Evolutionary conservation across 805 yeast species (phyloP).

Genomic region (Sugiyamaella lignohabitans): DNA sequence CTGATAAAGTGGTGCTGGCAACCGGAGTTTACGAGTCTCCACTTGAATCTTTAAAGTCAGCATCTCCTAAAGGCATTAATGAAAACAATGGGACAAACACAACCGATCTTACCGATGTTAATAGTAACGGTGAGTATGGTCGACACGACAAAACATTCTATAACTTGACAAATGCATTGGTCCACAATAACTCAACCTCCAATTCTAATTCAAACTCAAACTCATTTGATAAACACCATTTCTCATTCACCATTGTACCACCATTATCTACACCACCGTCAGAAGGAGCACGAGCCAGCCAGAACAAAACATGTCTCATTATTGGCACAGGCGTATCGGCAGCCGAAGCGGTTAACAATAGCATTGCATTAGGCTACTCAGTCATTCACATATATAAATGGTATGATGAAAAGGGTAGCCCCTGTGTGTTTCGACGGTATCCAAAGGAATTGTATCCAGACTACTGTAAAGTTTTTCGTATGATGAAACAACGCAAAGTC

Average conservation of each 20-base stretch:
- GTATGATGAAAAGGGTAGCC: constrained; percentile 17
- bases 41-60: neutral
- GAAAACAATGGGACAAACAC: neutral
- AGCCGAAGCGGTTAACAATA: constrained; percentile 28
- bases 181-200: neutral
- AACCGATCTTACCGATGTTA: neutral
- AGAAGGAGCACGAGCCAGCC: neutral
- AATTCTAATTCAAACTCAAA: neutral
- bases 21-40: constrained; percentile 26
- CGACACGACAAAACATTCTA: neutral
- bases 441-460: constrained; percentile 31
- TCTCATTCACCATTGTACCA: constrained; percentile 6
- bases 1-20: constrained; percentile 16
- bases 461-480: constrained; percentile 23
- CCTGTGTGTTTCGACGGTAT: constrained; percentile 26
- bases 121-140: no score
- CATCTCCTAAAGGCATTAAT: neutral
- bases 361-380: constrained; percentile 3
- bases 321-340: constrained; percentile 33
- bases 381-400: constrained; percentile 28
- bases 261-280: neutral
- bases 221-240: neutral
- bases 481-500: constrained; percentile 21
- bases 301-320: constrained; percentile 15
- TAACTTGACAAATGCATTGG: neutral